Conservation (phyloP, 345 rosid genomes). For the Eucalyptus sp. region DNA sequence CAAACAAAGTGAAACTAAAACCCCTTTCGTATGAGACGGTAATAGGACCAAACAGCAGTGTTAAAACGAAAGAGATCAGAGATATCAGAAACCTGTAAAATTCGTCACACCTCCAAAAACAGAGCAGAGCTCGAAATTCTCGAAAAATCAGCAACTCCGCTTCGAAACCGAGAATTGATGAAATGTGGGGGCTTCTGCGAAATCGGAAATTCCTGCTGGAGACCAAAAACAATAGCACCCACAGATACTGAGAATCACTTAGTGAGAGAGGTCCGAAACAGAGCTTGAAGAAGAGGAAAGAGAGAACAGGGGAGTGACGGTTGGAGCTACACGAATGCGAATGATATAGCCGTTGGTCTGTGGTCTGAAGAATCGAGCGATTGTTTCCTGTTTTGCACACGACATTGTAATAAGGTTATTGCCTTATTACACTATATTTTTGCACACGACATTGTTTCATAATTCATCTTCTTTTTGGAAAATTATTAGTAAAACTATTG, state of each 20-base stretch:
- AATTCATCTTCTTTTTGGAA: not conserved
- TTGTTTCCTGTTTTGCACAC: not conserved
- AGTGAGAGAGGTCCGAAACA: not conserved
- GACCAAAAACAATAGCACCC: not conserved
- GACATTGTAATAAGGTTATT: not conserved
- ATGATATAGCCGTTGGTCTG: not conserved
- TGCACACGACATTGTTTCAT: not conserved
- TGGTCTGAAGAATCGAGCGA: not conserved
- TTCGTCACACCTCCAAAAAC: not conserved
- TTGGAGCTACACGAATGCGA: not conserved
- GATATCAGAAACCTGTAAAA: not conserved
- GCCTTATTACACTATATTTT: not conserved
- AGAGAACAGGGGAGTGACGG: not conserved
- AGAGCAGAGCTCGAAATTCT: not conserved
- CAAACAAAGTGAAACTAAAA: not conserved
- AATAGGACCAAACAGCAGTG: not conserved
- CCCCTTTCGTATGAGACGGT: not conserved
- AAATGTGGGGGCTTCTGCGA: not conserved
- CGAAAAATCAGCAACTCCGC: not conserved
- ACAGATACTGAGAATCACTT: not conserved
- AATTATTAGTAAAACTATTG: no score
- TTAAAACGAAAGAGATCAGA: not conserved
- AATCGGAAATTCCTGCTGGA: not conserved
- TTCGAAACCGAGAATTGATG: not conserved
- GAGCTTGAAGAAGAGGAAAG: not conserved